Evolutionary conservation across 805 yeast genomes (phyloP).

Genomic region (Candida alai): DNA sequence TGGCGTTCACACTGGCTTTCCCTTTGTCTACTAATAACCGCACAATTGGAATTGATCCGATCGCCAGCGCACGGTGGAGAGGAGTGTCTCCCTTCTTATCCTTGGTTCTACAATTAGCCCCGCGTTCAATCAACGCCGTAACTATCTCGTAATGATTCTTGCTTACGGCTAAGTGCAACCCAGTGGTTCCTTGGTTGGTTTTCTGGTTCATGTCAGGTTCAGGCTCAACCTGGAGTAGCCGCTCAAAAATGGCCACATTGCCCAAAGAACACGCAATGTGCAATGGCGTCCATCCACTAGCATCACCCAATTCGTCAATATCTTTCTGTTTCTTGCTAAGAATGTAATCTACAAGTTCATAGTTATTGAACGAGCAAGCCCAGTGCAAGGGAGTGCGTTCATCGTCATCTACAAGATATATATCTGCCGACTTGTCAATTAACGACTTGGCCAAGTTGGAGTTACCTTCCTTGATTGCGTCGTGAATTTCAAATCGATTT

Average conservation of each 20-base stretch:
- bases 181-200: constrained; percentile 69
- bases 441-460: constrained; percentile 47
- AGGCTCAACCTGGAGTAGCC: constrained; percentile 33
- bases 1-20: constrained; percentile 61
- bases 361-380: constrained; percentile 70
- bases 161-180: constrained; percentile 72
- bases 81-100: constrained; percentile 67
- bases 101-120: constrained; percentile 60
- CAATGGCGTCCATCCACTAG: constrained; percentile 83
- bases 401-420: constrained; percentile 58
- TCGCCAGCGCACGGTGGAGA: constrained; percentile 78
- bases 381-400: constrained; percentile 82
- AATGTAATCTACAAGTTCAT: constrained; percentile 47
- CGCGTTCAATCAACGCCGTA: constrained; percentile 45
- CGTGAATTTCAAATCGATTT: constrained; percentile 38
- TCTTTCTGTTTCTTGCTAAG: constrained; percentile 31
- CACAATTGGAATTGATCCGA: constrained; percentile 60
- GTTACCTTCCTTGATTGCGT: constrained; percentile 66
- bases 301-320: constrained; percentile 65
- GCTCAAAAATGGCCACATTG: constrained; percentile 46
- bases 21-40: constrained; percentile 48
- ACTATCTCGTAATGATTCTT: constrained; percentile 59
- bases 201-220: constrained; percentile 57
- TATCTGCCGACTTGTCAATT: constrained; percentile 46
- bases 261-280: constrained; percentile 84